phyloP scores from a whole-genome alignment of 163 green algal genomes.

The Prototheca cutis region DNA sequence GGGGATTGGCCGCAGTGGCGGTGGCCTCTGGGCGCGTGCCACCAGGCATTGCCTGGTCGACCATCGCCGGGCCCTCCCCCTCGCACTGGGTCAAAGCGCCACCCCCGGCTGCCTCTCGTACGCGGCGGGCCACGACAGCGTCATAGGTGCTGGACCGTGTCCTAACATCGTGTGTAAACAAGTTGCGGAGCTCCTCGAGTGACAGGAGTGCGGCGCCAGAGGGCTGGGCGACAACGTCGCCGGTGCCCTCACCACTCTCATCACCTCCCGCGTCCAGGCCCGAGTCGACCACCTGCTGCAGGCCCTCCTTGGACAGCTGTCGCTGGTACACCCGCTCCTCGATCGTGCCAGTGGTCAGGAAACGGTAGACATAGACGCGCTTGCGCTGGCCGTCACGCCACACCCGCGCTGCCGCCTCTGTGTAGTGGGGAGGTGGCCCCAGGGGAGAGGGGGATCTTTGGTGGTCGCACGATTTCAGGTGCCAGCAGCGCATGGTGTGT shows the following conservation, averaged over 20 bases:
- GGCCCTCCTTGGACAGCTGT: slow-evolving; percentile 88
- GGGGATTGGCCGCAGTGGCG: too few species aligned
- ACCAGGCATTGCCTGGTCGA: too few species aligned
- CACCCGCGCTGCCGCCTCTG: slow-evolving; percentile 53
- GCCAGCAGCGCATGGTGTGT: too few species aligned
- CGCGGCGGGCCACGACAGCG: too few species aligned
- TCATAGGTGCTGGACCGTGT: slow-evolving; percentile 83
- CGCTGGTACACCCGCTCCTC: slow-evolving; percentile 99
- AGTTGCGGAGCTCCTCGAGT: slow-evolving; percentile 72
- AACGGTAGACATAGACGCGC: slow-evolving; percentile 92
- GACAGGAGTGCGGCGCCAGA: slow-evolving; percentile 48
- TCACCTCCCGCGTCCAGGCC: too few species aligned
- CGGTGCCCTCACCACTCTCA: too few species aligned
- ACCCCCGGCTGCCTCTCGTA: too few species aligned
- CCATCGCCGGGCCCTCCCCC: too few species aligned
- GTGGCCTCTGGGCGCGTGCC: too few species aligned
- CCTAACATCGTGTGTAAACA: slow-evolving; percentile 62
- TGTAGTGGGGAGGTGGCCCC: too few species aligned
- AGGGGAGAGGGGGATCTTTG: not conserved
- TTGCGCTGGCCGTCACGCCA: slow-evolving; percentile 97
- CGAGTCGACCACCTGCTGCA: slow-evolving; percentile 60
- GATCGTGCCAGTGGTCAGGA: slow-evolving; percentile 91
- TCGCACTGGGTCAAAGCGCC: too few species aligned
- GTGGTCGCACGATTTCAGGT: too few species aligned
- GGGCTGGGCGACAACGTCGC: slow-evolving; percentile 12